These are phyloP conservation scores for Dictyostelium firmibasis DNA, from an alignment of 78 protist genomes.

Conservation along the genomic window DNA sequence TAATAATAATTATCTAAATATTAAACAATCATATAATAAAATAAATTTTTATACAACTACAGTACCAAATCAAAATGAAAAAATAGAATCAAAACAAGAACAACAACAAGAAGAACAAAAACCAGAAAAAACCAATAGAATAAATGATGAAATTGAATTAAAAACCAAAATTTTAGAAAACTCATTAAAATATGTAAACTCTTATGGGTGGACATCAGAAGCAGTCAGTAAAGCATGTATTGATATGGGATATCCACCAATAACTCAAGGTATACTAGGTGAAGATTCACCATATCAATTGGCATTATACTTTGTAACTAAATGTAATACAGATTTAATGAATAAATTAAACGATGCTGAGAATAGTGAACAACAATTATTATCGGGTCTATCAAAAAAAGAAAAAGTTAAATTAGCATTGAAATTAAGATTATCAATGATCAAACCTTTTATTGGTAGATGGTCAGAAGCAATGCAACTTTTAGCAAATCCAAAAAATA, in stretches of 20 bases:
- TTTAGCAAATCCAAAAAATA: slow-evolving; percentile 53
- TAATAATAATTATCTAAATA: neutral
- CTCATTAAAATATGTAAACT: slow-evolving; percentile 27
- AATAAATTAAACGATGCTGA: neutral
- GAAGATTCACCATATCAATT: slow-evolving; percentile 55
- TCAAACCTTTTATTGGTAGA: slow-evolving; percentile 31
- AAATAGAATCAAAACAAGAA: neutral
- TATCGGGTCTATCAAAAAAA: neutral
- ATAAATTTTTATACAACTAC: neutral
- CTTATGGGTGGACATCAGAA: slow-evolving; percentile 61
- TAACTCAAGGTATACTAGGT: slow-evolving; percentile 35
- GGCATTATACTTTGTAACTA: slow-evolving; percentile 33
- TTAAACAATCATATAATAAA: neutral
- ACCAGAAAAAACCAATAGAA: neutral
- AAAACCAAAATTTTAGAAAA: slow-evolving; percentile 19
- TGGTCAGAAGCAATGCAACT: slow-evolving; percentile 74
- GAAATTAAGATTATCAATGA: slow-evolving; percentile 40
- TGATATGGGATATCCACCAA: slow-evolving; percentile 43
- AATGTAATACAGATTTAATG: slow-evolving; percentile 20
- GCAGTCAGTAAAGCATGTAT: slow-evolving; percentile 51
- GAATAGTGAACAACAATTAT: neutral
- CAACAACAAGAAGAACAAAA: neutral
- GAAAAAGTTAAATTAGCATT: slow-evolving; percentile 19
- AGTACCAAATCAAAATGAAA: neutral
- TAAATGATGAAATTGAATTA: neutral